These are phyloP conservation scores for Gloeopeniophorella convolvens DNA, from an alignment of 768 basidiomycete genomes.

Conservation along the genomic window DNA sequence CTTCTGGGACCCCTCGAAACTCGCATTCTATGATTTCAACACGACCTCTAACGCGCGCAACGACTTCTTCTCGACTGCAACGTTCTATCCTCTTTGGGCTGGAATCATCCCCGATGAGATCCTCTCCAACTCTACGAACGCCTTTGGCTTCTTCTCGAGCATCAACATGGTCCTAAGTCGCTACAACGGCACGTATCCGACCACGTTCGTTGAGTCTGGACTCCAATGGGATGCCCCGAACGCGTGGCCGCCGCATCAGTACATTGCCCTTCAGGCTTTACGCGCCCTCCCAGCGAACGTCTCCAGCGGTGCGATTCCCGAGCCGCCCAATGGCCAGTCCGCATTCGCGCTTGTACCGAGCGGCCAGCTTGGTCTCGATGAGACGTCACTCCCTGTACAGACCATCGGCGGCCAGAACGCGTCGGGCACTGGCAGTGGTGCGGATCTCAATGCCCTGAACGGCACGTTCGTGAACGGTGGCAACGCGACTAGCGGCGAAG, in stretches of 20 bases:
- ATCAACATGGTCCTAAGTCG: conserved; percentile 73
- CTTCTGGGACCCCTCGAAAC: conserved; percentile 72
- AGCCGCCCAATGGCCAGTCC: conserved; percentile 42
- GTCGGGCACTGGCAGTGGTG: conserved; percentile 43
- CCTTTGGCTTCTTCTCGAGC: conserved; percentile 68
- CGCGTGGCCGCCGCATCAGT: conserved; percentile 81
- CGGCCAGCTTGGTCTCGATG: conserved; percentile 77
- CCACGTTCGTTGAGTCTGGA: conserved; percentile 71
- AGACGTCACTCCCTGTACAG: conserved; percentile 67
- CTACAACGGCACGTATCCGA: conserved; percentile 84
- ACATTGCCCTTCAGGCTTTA: conserved; percentile 75
- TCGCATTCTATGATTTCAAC: conserved; percentile 93
- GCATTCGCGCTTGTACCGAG: conserved; percentile 64
- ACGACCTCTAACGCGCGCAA: conserved; percentile 59
- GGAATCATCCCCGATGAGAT: conserved; percentile 77
- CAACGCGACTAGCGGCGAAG: conserved; percentile 51
- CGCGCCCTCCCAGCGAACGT: conserved; percentile 67
- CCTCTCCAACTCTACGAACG: conserved; percentile 44
- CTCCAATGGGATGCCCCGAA: conserved; percentile 91
- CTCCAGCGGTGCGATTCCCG: conserved; percentile 50
- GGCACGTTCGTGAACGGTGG: conserved; percentile 64
- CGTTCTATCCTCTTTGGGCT: conserved; percentile 83
- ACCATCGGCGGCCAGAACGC: conserved; percentile 42
- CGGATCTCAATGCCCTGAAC: conserved; percentile 53
- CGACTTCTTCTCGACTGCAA: conserved; percentile 62